These are phyloP conservation scores for Ascochyta lentis DNA, from an alignment of 2,329 filamentous ascomycete genomes.

Conservation along the genomic window DNA sequence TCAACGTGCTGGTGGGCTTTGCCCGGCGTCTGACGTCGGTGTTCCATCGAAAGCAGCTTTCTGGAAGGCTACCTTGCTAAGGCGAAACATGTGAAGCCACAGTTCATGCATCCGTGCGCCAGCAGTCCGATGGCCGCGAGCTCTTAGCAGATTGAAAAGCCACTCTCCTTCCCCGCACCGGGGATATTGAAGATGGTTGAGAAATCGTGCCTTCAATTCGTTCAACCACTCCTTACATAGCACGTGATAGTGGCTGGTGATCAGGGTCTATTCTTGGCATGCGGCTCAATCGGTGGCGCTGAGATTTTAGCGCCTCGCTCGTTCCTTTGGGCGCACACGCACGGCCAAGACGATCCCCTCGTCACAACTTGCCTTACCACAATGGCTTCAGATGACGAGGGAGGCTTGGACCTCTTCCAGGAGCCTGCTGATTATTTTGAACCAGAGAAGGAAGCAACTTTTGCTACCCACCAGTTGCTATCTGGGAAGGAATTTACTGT, in stretches of 20 bases:
- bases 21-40: constrained; percentile 16
- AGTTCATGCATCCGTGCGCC: background rate
- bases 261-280: constrained; percentile 5
- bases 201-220: background rate
- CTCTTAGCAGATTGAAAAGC: background rate
- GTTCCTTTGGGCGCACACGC: constrained; percentile 18
- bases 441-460: constrained; percentile 76
- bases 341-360: constrained; percentile 22
- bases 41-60: constrained; percentile 11
- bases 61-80: constrained; percentile 18
- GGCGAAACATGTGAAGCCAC: constrained; percentile 22
- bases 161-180: background rate
- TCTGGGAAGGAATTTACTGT: constrained; percentile 71
- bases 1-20: constrained; percentile 9
- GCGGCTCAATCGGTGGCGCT: constrained; percentile 11
- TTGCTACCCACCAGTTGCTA: constrained; percentile 72
- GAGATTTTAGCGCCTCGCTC: constrained; percentile 14
- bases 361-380: constrained; percentile 19
- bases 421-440: constrained; percentile 84
- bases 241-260: constrained; percentile 12
- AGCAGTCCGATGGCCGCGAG: background rate
- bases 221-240: background rate
- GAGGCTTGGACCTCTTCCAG: constrained; percentile 68
- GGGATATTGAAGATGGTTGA: background rate
- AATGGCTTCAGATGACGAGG: constrained; percentile 43